phyloP scores from a whole-genome alignment of 2,329 filamentous ascomycete species.

The Exophiala sideris region DNA sequence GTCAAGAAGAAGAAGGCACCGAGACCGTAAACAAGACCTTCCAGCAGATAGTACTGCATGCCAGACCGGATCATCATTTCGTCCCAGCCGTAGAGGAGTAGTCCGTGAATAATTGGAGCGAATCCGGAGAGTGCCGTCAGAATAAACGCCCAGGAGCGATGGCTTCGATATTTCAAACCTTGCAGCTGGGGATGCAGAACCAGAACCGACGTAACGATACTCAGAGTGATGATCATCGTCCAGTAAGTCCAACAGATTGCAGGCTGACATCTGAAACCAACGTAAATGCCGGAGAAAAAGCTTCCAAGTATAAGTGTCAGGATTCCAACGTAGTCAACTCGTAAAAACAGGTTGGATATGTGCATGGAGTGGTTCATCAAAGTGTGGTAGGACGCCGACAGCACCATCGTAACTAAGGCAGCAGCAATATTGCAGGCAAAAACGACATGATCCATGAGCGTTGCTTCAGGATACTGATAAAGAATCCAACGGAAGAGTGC shows the following conservation, averaged over 20 bases:
- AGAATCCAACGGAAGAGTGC: conserved; percentile 27
- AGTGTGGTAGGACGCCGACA: conserved; percentile 35
- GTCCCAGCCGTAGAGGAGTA: conserved; percentile 29
- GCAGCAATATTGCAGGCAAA: conserved; percentile 40
- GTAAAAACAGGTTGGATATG: conserved; percentile 29
- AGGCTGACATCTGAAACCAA: conserved; percentile 37
- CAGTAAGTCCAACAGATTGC: conserved; percentile 33
- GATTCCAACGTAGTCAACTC: conserved; percentile 36
- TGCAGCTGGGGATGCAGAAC: conserved; percentile 37
- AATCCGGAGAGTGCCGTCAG: conserved; percentile 35
- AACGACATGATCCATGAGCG: conserved; percentile 37
- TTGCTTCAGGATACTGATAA: conserved; percentile 36
- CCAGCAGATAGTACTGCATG: conserved; percentile 35
- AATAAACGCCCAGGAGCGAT: conserved; percentile 32
- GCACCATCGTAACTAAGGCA: conserved; percentile 23
- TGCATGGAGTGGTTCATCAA: conserved; percentile 34
- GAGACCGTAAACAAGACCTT: conserved; percentile 33
- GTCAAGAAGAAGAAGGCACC: conserved; percentile 32
- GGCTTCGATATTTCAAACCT: conserved; percentile 30
- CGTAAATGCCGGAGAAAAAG: conserved; percentile 36
- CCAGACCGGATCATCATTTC: conserved; percentile 30
- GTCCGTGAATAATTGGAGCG: conserved; percentile 34
- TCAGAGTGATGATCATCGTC: conserved; percentile 35
- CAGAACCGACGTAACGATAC: conserved; percentile 32
- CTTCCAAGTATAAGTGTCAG: conserved; percentile 34